phyloP scores from a whole-genome alignment of 139 green algal species.

The Chlamydomonas sp. region DNA sequence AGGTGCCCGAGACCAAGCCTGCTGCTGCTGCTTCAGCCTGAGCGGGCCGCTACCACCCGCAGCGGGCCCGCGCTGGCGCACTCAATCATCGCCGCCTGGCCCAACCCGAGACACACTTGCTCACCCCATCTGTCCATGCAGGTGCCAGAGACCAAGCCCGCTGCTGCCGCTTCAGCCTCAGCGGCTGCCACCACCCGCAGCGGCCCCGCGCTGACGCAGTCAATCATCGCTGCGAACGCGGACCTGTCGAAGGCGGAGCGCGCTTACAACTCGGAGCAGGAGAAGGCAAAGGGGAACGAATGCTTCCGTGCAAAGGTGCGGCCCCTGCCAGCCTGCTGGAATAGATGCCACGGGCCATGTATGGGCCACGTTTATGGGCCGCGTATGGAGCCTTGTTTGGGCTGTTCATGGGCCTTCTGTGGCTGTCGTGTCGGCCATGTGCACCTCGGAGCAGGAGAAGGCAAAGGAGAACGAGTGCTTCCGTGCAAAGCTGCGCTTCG shows the following conservation, averaged over 20 bases:
- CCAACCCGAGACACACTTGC: no score
- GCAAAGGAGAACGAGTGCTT: conserved; percentile 39
- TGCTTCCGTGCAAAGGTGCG: conserved; percentile 16
- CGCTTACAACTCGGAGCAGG: conserved; percentile 7
- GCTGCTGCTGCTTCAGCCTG: not conserved
- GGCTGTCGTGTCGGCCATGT: no score
- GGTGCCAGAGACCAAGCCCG: not conserved
- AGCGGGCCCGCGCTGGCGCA: no score
- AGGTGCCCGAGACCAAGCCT: not conserved
- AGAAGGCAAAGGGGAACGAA: conserved; percentile 39
- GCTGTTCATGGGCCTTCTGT: no score
- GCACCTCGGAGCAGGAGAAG: conserved; percentile 20
- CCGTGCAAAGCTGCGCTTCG: not conserved
- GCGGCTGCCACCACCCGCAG: no score
- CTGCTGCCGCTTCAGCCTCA: not conserved
- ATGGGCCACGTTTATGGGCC: no score
- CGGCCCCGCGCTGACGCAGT: conserved; percentile 23
- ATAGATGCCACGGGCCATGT: no score
- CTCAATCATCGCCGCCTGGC: no score
- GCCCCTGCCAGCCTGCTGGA: no score
- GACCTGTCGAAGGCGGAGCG: conserved; percentile 14
- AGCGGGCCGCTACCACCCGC: no score
- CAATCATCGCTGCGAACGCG: conserved; percentile 22
- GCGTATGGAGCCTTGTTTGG: no score
- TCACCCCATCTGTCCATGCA: no score